Percentiles rank a stretch among this genome's conserved stretches.
Evolutionary conservation across 2,329 filamentous ascomycete species (phyloP).

Genomic region (Fusarium sp.): DNA sequence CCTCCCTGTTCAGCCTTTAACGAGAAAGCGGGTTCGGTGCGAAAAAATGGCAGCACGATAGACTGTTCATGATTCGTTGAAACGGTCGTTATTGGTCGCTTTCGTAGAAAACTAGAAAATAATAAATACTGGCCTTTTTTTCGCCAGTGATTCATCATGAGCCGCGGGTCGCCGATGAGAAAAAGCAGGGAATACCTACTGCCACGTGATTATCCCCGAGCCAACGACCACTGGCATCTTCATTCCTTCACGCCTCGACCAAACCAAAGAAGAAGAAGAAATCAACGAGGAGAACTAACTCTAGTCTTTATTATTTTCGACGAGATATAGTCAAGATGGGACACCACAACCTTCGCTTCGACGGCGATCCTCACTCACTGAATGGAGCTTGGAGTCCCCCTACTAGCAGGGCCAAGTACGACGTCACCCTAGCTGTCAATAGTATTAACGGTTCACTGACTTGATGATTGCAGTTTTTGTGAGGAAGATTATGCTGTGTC

Average conservation of each 20-base stretch:
- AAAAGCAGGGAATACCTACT: not conserved
- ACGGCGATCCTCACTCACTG: slow-evolving; percentile 47
- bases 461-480: slow-evolving; percentile 45
- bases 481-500: slow-evolving; percentile 61
- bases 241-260: not conserved
- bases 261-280: not conserved
- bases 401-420: slow-evolving; percentile 52
- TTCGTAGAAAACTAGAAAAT: not conserved
- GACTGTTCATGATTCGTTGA: not conserved
- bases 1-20: not conserved
- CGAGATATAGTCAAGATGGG: slow-evolving; percentile 8
- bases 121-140: not conserved
- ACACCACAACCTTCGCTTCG: slow-evolving; percentile 51
- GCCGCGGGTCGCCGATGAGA: not conserved
- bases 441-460: slow-evolving; percentile 19
- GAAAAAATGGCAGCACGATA: slow-evolving; percentile 2
- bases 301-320: not conserved
- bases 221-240: slow-evolving; percentile 9
- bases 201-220: slow-evolving; percentile 31
- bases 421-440: not conserved
- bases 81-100: not conserved
- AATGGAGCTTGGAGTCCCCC: slow-evolving; percentile 51
- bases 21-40: slow-evolving; percentile 1
- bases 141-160: not conserved
- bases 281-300: not conserved